These are phyloP conservation scores for Pythium phragmitis DNA, from an alignment of 352 stramenopile genomes.

Conservation along the genomic window DNA sequence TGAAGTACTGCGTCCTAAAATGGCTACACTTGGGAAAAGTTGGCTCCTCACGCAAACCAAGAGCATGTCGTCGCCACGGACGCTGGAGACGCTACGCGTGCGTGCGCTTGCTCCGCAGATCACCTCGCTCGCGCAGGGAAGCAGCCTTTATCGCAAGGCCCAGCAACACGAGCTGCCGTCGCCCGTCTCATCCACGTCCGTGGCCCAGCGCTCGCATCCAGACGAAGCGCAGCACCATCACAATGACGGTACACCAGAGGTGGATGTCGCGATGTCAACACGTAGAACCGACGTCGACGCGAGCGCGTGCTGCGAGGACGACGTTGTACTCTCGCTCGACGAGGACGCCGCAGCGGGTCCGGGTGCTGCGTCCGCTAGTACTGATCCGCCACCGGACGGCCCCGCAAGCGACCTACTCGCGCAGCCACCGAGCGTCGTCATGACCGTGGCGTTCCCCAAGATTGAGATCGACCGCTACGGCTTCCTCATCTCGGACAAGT, in stretches of 20 bases:
- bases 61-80: background rate
- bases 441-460: constrained; percentile 48
- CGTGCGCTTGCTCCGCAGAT: constrained; percentile 16
- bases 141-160: background rate
- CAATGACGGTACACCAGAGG: background rate
- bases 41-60: background rate
- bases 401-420: constrained; percentile 14
- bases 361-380: background rate
- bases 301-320: constrained; percentile 16
- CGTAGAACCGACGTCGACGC: background rate
- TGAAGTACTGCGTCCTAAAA: constrained; percentile 1
- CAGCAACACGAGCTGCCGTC: background rate
- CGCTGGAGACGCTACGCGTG: constrained; percentile 22
- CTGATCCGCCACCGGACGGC: constrained; percentile 13
- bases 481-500: constrained; percentile 77
- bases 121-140: background rate
- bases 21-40: background rate
- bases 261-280: background rate
- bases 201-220: background rate
- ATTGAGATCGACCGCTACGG: constrained; percentile 68
- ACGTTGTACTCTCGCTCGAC: constrained; percentile 15
- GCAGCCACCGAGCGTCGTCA: constrained; percentile 6
- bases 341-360: background rate
- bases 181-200: background rate
- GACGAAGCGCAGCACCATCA: background rate